Evolutionary conservation across 768 basidiomycete species (phyloP), one percentile per base, ranked within the genome.

Genomic region (Amanita brunnescens): DNA sequence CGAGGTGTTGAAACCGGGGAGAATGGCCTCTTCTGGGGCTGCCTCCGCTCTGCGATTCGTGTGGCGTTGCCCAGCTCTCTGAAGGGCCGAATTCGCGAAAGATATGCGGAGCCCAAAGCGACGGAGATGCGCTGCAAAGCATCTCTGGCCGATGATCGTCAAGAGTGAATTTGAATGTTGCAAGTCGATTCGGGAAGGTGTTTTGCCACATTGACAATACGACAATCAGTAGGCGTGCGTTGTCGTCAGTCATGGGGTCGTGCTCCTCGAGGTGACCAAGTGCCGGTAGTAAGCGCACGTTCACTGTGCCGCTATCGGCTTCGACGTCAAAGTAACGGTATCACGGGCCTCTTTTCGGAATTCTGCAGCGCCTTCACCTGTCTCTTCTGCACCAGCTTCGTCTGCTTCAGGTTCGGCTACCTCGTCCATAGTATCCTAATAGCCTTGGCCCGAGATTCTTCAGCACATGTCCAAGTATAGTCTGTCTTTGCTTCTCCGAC

Each of bases 61-160:
- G 7, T 29, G 26, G 7, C 26, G 26, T 29, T 29, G 3, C 26
- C 26, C 7, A 29, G 26, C 26, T 29, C 26, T 29, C 26, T 29
- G 26, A 29, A 29, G 26, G 26, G 26, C 26, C n/a, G n/a, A n/a
- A 88, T 73, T 13, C 80, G 65, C 0, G 85, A 77, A 7, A 98
- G 80, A 62, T 87, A 90, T 0, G 74, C 66, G 0, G 88, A 78
- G 0, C 91, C 93, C 6, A 93, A 69, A 16, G 73, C 73, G 10
- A 83, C 72, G 1, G 79, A 81, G 41, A 97, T 91, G 43, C 85
- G 87, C 61, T 81, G 84, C 6, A 96, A 67, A 0, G 91, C 86
- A 46, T 92, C 88, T 84, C 61, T 98, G 95, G 58, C 86, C 82
- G 50, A 97, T 77, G 20, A 87, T 80, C 1, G 91, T 97, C 54